A percentile compares a stretch with the other conserved stretches of the same genome.
Evolutionary conservation across 1,284 basidiomycete genomes (phyloP).

Genomic region (Ustilago loliicola): DNA sequence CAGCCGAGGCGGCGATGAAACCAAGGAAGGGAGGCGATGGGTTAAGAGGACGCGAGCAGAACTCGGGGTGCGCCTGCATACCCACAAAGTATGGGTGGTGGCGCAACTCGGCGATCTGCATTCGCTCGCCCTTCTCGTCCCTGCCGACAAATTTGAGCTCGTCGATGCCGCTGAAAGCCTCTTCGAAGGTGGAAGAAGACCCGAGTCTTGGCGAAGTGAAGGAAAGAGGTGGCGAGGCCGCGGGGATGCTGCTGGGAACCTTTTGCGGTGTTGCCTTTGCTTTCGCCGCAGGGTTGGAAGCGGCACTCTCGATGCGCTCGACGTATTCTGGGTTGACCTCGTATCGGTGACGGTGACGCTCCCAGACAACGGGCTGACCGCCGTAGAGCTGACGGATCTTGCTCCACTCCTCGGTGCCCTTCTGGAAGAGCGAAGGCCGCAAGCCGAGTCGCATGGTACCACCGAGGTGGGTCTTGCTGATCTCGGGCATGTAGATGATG

Average conservation of each 20-base stretch:
- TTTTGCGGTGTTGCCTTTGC: slow-evolving; percentile 33
- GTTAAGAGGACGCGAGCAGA: slow-evolving; percentile 98
- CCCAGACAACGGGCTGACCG: slow-evolving; percentile 88
- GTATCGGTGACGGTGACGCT: slow-evolving; percentile 96
- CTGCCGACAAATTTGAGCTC: slow-evolving; percentile 81
- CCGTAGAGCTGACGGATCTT: slow-evolving; percentile 86
- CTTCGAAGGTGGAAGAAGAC: slow-evolving; percentile 17
- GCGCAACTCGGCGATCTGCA: slow-evolving; percentile 91
- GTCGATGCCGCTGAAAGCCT: slow-evolving; percentile 31
- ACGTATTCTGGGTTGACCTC: slow-evolving; percentile 95
- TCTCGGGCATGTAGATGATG: slow-evolving; percentile 98
- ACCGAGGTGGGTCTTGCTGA: slow-evolving; percentile 96
- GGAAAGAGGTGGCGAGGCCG: slow-evolving; percentile 36
- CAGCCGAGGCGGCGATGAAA: slow-evolving; percentile 88
- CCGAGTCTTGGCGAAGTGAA: slow-evolving; percentile 43
- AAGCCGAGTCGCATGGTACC: slow-evolving; percentile 98
- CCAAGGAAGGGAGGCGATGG: slow-evolving; percentile 98
- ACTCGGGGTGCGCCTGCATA: slow-evolving; percentile 97
- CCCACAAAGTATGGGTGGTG: slow-evolving; percentile 96
- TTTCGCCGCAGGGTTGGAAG: slow-evolving; percentile 38
- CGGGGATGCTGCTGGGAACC: slow-evolving; percentile 38
- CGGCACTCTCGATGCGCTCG: slow-evolving; percentile 76
- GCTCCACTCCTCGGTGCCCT: slow-evolving; percentile 72
- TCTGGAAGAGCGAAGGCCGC: slow-evolving; percentile 89
- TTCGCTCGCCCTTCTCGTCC: slow-evolving; percentile 94